Percentiles rank a stretch among this genome's conserved stretches.
Conservation (phyloP, 163 green algal genomes). For the Chlorella variabilis region DNA sequence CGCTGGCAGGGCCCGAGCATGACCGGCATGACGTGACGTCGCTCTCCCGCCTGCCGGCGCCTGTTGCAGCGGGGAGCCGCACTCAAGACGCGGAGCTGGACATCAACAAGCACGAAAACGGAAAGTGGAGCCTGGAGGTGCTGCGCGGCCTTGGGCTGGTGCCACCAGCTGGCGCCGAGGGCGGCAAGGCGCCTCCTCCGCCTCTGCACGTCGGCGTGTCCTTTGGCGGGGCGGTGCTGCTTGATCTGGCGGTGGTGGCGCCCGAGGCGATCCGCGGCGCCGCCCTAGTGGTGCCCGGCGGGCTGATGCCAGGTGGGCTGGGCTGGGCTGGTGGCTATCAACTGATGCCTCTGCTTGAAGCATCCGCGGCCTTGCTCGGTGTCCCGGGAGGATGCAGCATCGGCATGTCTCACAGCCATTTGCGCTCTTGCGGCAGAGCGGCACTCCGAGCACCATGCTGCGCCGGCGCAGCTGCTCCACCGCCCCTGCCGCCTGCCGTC, state of each 20-base stretch:
- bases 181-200: neutral
- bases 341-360: neutral
- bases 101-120: neutral
- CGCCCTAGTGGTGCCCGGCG: constrained; percentile 13
- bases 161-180: neutral
- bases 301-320: neutral
- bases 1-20: too few species aligned
- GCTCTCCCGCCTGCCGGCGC: too few species aligned
- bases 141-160: constrained; percentile 8
- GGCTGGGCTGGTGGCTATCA: neutral
- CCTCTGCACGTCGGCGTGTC: constrained; percentile 15
- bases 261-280: neutral
- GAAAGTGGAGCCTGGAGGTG: constrained; percentile 9
- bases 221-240: constrained; percentile 3
- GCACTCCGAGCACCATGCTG: too few species aligned
- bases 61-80: constrained; percentile 13
- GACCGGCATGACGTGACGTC: too few species aligned
- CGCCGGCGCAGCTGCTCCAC: too few species aligned
- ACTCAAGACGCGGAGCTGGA: neutral
- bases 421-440: too few species aligned
- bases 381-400: too few species aligned
- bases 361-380: too few species aligned
- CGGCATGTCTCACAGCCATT: too few species aligned
- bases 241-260: constrained; percentile 13
- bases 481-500: too few species aligned